Evolutionary conservation across 1,284 basidiomycete species (phyloP), one percentile per base, ranked within the genome.

Genomic region (Cutaneotrichosporon dermatis): DNA sequence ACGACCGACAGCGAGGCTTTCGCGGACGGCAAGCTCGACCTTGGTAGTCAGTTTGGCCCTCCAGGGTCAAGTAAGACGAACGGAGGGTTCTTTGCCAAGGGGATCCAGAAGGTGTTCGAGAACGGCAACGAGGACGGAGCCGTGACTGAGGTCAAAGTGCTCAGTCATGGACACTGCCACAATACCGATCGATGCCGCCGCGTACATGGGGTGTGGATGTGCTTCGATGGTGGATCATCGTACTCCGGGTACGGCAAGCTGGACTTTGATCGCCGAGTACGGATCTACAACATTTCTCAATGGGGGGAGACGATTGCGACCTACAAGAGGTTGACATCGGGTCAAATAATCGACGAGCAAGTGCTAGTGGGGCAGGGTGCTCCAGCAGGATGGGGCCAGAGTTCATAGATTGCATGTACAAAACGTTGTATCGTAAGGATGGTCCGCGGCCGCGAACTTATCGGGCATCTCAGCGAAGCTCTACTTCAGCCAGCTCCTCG

Each of bases 161-260:
- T 92, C 36, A 86, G 83, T n/a, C 90, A 92, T 72, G 90, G 91
- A 0, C 92, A 96, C 74, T 88, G 85, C 70, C 92, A 93, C 76
- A 77, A 89, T 13, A 90, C 90, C 9, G 91, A 94, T 70, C 89
- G 92, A 69, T 98, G 94, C 70, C 82, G 86, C 65, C 84, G 93
- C 7, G 82, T 92, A 6, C 82, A 85, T 51, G 89, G 89, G 6
- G 82, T 95, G 3, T 98, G 95, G 74, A 73, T 89, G 67, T 98
- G 94, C 79, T 99, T 99, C 73, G 90, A 90, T 25, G 94, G 94
- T 35, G 94, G 93, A 68, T 87, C 89, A 79, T 90, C 88, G 8
- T 96, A 89, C 70, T 88, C 89, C 33, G 92, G 88, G 12, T 95
- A 94, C 69, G 85, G 90, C 12, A 85, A 84, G 70, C 69, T 87